Evolutionary conservation across 345 rosid species (phyloP).

Genomic region (Mercurialis annua): DNA sequence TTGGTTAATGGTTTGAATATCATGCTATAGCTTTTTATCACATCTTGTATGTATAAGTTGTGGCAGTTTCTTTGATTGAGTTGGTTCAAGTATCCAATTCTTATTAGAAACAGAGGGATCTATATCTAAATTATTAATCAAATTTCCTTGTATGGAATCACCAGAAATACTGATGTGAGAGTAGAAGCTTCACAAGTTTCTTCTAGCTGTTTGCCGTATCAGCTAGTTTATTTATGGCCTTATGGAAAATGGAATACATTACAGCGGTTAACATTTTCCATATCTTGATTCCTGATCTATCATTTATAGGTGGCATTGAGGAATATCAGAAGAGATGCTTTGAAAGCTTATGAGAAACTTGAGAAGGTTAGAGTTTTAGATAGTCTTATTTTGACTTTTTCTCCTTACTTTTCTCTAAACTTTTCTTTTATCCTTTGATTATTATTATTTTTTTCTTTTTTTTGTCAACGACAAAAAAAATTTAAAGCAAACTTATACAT

Average conservation of each 20-base stretch:
- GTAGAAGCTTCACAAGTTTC: background rate
- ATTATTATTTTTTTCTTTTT: background rate
- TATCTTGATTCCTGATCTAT: slow-evolving; percentile 8
- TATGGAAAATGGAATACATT: background rate
- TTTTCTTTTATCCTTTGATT: background rate
- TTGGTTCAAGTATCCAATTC: background rate
- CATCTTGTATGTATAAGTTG: background rate
- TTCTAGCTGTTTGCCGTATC: background rate
- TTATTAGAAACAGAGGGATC: background rate
- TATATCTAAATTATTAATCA: background rate
- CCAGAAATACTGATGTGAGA: background rate
- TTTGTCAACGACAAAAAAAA: no score
- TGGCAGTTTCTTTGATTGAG: background rate
- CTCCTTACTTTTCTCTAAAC: background rate
- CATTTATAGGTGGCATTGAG: slow-evolving; percentile 73
- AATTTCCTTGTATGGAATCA: background rate
- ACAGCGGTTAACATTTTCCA: background rate
- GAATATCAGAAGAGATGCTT: slow-evolving; percentile 88
- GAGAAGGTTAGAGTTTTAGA: slow-evolving; percentile 58
- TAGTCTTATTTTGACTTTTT: background rate
- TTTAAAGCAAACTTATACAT: no score
- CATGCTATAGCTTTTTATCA: background rate
- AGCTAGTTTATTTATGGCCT: background rate
- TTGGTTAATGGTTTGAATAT: slow-evolving; percentile 11
- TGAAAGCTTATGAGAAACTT: slow-evolving; percentile 88